Evolutionary conservation across 495 filamentous ascomycete species (phyloP), one percentile per base, ranked within the genome.

Genomic region (Podospora fimiseda): DNA sequence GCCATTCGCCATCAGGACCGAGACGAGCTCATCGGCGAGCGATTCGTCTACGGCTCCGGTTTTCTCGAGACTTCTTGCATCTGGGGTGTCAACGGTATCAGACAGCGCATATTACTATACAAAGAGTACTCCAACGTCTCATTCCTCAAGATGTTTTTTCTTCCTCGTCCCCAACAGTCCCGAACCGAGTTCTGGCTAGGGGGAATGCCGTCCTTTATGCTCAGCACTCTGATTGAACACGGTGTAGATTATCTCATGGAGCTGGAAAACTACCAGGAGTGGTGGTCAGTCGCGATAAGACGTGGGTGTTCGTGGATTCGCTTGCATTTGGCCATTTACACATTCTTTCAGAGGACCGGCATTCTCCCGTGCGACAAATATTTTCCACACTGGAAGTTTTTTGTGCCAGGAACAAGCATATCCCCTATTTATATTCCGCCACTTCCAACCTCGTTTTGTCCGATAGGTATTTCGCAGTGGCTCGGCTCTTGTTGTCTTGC

Each of bases 81-180:
- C 16, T 81, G 78, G 76, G 76, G 77, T n/a, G 65, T 79, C 9
- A 66, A 74, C 47, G 75, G 76, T 30, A 58, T 80, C 49, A 62
- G 77, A 47, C 70, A 75, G 50, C 69, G 77, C 21, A 73, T 80
- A 39, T 43, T 78, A 50, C 61, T 78, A 3, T 80, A 79, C 60
- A 72, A 72, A 49, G 58, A 57, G 43, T 77, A 72, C 47, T 65
- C 75, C 6, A 53, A 67, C 20, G 54, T 70, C 3, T 63, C 68
- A 0, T 71, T 77, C 33, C 51, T 65, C 23, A 60, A 65, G 9
- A 64, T 78, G 16, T 58, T 67, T 5, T 42, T 54, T 19, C 48
- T 60, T 0, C 67, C 71, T 43, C 27, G 52, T 16, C 50, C 48
- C 9, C 56, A 55, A 2, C 61, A 69, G 40, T 73, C 74, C 1